These are phyloP conservation scores for Ajuga chamaepitys DNA, from an alignment of 257 asterid species.

Conservation along the genomic window DNA sequence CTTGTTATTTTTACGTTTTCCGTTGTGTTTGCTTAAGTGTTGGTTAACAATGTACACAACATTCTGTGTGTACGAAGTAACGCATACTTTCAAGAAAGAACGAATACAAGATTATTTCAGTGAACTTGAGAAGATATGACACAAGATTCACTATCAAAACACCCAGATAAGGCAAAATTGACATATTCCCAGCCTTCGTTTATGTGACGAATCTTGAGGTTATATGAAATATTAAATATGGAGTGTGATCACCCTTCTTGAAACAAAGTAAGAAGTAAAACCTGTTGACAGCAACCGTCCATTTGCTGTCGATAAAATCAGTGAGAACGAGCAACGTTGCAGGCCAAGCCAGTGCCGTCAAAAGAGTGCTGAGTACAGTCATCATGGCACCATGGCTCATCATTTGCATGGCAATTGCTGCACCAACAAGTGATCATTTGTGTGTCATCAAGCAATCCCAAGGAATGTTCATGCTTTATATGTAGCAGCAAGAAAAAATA, in stretches of 20 bases:
- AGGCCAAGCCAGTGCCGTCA: conserved; percentile 93
- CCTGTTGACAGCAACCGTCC: conserved; percentile 94
- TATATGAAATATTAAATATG: not conserved
- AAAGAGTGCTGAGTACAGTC: conserved; percentile 75
- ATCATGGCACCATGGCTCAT: conserved; percentile 95
- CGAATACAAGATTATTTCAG: not conserved
- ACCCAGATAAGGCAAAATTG: not conserved
- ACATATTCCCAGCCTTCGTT: not conserved
- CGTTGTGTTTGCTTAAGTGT: no score
- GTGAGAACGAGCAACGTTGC: conserved; percentile 65
- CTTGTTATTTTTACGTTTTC: no score
- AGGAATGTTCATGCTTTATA: not conserved
- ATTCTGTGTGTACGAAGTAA: no score
- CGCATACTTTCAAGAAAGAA: not conserved
- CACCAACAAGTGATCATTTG: conserved; percentile 20
- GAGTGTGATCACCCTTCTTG: not conserved
- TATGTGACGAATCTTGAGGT: not conserved
- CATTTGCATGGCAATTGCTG: conserved; percentile 71
- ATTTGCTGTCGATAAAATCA: conserved; percentile 86
- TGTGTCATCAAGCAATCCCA: conserved; percentile 14
- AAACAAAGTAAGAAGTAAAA: conserved; percentile 20
- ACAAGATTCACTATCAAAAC: not conserved
- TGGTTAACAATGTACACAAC: no score
- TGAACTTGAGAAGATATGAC: not conserved
- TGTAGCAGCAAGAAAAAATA: conserved; percentile 16